phyloP scores from a whole-genome alignment of 2,329 filamentous ascomycete species.

The Microascus cirrosus region DNA sequence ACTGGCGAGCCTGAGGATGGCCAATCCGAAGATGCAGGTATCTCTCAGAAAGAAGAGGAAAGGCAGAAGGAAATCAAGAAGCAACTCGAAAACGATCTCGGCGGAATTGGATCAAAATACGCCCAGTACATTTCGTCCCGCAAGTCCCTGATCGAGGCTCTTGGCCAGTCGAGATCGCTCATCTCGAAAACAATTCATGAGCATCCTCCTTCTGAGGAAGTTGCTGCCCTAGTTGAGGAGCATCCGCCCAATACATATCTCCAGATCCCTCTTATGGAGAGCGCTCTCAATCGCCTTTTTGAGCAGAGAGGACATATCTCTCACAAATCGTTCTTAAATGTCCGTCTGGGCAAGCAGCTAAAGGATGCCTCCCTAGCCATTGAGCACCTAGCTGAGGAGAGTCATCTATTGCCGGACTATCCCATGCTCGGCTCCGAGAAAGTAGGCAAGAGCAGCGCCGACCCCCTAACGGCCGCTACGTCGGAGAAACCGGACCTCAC shows the following conservation, averaged over 20 bases:
- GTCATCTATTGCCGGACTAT: conserved; percentile 45
- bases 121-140: conserved; percentile 37
- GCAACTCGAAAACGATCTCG: conserved; percentile 26
- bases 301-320: conserved; percentile 25
- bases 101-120: conserved; percentile 42
- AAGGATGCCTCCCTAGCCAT: conserved; percentile 38
- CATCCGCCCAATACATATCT: conserved; percentile 23
- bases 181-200: conserved; percentile 6
- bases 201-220: neutral
- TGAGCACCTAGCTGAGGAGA: conserved; percentile 47
- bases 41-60: conserved; percentile 9
- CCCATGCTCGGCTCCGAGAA: conserved; percentile 33
- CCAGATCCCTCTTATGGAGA: conserved; percentile 44
- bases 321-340: conserved; percentile 40
- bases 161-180: conserved; percentile 1
- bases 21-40: conserved; percentile 8
- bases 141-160: conserved; percentile 22
- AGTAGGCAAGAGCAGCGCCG: conserved; percentile 20
- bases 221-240: neutral
- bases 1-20: conserved; percentile 11
- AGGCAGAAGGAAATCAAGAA: conserved; percentile 12
- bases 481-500: conserved; percentile 26
- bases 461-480: conserved; percentile 8
- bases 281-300: conserved; percentile 38
- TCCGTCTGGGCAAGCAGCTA: conserved; percentile 35